phyloP scores from a whole-genome alignment of 805 yeast species.

The Saturnispora mendoncae region DNA sequence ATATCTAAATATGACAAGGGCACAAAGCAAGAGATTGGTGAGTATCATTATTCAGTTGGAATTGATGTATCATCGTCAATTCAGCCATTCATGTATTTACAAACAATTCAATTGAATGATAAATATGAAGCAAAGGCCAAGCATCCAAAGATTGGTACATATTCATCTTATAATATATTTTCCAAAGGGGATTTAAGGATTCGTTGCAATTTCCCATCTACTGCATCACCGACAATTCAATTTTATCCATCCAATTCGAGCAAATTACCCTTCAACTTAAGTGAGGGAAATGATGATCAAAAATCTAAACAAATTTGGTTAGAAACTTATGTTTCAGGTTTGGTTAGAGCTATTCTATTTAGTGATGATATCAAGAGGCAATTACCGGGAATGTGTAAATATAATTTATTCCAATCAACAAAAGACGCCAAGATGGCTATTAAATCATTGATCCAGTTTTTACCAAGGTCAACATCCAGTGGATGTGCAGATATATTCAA shows the following conservation, averaged over 20 bases:
- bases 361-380: constrained; percentile 47
- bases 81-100: constrained; percentile 48
- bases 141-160: constrained; percentile 38
- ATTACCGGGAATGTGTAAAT: constrained; percentile 50
- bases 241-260: constrained; percentile 42
- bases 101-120: constrained; percentile 35
- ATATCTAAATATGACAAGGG: constrained; percentile 36
- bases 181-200: constrained; percentile 66
- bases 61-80: constrained; percentile 44
- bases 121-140: constrained; percentile 20
- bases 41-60: constrained; percentile 47
- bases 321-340: constrained; percentile 49
- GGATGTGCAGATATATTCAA: constrained; percentile 34
- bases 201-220: constrained; percentile 46
- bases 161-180: constrained; percentile 68
- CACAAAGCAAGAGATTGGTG: constrained; percentile 40
- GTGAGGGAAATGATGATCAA: constrained; percentile 39
- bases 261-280: constrained; percentile 13
- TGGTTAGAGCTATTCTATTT: constrained; percentile 46
- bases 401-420: constrained; percentile 32
- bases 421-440: constrained; percentile 32
- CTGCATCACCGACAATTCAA: constrained; percentile 30
- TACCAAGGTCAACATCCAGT: constrained; percentile 39
- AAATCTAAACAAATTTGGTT: constrained; percentile 46
- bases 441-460: constrained; percentile 31